phyloP scores from a whole-genome alignment of 495 filamentous ascomycete species.

The Collariella sp. region DNA sequence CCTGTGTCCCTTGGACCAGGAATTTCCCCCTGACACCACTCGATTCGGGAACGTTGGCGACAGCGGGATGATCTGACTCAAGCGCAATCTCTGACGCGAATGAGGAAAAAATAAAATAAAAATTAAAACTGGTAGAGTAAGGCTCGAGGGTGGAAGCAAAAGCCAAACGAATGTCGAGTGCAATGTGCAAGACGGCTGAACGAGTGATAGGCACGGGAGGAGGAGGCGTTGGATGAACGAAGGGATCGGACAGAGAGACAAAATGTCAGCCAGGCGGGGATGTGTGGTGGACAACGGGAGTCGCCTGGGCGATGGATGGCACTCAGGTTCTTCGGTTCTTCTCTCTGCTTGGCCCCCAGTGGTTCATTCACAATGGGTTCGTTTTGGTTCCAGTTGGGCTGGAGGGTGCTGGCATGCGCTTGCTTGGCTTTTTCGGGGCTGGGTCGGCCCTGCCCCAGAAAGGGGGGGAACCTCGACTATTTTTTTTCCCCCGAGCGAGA shows the following conservation, averaged over 20 bases:
- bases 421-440: constrained; percentile 9
- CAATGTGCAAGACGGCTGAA: constrained; percentile 24
- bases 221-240: no score
- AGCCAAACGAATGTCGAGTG: constrained; percentile 24
- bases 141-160: background rate
- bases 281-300: background rate
- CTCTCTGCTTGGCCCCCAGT: no score
- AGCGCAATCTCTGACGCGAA: constrained; percentile 2
- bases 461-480: constrained; percentile 19
- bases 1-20: background rate
- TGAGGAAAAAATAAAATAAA: constrained; percentile 1
- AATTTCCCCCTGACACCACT: background rate
- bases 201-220: no score
- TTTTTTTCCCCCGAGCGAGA: constrained; percentile 16
- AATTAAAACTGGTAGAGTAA: background rate
- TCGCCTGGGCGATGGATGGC: constrained; percentile 5
- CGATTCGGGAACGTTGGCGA: background rate
- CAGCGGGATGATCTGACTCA: background rate
- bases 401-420: constrained; percentile 5
- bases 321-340: no score
- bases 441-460: constrained; percentile 4
- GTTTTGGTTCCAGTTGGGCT: no score
- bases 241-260: constrained; percentile 7
- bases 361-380: no score
- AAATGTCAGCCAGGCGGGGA: constrained; percentile 5